These are phyloP conservation scores for Barnettozyma botsteinii DNA, from an alignment of 805 yeast species.

Conservation along the genomic window DNA sequence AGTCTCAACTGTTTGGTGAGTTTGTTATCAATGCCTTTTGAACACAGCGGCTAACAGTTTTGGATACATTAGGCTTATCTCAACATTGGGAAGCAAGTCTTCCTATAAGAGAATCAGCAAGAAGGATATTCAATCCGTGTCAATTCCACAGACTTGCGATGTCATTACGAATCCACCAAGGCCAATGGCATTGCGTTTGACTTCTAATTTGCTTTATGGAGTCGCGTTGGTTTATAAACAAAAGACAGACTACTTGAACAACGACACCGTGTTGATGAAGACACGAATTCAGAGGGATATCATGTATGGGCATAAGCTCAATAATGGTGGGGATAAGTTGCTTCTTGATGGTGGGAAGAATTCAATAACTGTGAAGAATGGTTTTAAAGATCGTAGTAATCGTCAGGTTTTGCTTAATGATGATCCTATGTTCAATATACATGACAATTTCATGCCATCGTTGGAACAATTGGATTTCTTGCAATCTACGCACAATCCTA, in stretches of 20 bases:
- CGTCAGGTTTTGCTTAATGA: conserved; percentile 26
- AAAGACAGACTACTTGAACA: conserved; percentile 41
- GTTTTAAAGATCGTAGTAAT: background rate
- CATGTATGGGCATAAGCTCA: conserved; percentile 5
- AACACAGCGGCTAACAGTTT: conserved; percentile 4
- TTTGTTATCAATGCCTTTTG: background rate
- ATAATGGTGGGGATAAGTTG: conserved; percentile 1
- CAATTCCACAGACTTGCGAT: conserved; percentile 40
- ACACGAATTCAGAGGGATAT: conserved; percentile 22
- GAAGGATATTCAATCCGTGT: conserved; percentile 30
- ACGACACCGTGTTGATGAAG: conserved; percentile 19
- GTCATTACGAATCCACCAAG: conserved; percentile 21
- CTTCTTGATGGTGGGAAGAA: conserved; percentile 3
- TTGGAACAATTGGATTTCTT: conserved; percentile 17
- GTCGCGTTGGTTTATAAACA: conserved; percentile 41
- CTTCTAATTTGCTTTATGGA: conserved; percentile 41
- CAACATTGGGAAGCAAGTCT: conserved; percentile 36
- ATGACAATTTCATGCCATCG: conserved; percentile 27
- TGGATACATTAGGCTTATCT: conserved; percentile 29
- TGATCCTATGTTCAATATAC: conserved; percentile 34
- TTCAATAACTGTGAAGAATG: background rate
- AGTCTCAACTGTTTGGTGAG: conserved; percentile 28
- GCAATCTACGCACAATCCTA: background rate
- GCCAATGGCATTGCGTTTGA: conserved; percentile 27
- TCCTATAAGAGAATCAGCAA: conserved; percentile 27